phyloP scores from a whole-genome alignment of 305 asterid species.

The Withania somnifera region DNA sequence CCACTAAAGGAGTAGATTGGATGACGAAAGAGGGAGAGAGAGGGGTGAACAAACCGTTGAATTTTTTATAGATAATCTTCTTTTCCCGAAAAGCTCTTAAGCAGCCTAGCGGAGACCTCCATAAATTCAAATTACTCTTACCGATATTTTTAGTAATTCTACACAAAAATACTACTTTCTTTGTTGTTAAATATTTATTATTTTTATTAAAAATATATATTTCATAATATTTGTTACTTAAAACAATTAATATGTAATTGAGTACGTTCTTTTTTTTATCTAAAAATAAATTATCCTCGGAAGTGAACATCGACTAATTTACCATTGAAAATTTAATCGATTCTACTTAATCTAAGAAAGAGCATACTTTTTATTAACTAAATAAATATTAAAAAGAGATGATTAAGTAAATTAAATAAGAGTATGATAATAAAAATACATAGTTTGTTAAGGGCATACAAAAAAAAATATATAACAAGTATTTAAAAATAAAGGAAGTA shows the following conservation, averaged over 20 bases:
- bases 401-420: neutral
- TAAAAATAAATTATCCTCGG: neutral
- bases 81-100: neutral
- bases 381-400: neutral
- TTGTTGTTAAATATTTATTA: no score
- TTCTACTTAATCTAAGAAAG: neutral
- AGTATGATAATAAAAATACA: neutral
- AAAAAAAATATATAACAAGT: no score
- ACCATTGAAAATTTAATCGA: neutral
- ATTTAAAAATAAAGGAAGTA: no score
- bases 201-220: no score
- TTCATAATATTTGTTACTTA: no score
- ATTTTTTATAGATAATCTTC: neutral
- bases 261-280: neutral
- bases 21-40: neutral
- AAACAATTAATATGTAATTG: neutral
- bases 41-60: neutral
- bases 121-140: neutral
- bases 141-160: no score
- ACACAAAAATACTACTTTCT: no score
- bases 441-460: neutral
- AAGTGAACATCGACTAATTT: neutral
- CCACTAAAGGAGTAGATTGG: no score
- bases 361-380: neutral
- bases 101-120: neutral